These are phyloP conservation scores for Teratosphaeriaceae sp. DNA, from an alignment of 2,329 filamentous ascomycete species.

Conservation along the genomic window DNA sequence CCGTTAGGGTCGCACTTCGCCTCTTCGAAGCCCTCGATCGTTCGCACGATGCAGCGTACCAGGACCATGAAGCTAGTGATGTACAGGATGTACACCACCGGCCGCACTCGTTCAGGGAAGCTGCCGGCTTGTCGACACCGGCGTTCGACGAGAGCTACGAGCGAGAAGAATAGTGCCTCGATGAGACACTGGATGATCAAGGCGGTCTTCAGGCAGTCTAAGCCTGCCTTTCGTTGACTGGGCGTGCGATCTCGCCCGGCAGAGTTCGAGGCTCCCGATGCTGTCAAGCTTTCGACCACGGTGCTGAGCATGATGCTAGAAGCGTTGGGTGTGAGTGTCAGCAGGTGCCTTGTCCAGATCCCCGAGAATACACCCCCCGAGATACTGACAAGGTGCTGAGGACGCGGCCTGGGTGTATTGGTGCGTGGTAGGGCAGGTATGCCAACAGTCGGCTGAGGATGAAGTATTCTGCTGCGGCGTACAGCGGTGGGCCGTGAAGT, in stretches of 20 bases:
- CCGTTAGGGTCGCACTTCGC: constrained; percentile 12
- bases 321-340: no score
- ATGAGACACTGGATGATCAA: constrained; percentile 46
- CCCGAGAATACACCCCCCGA: no score
- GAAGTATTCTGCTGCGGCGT: constrained; percentile 55
- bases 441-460: constrained; percentile 54
- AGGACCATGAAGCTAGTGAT: constrained; percentile 42
- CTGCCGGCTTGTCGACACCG: constrained; percentile 31
- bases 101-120: constrained; percentile 38
- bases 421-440: constrained; percentile 55
- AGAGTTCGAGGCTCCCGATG: constrained; percentile 43
- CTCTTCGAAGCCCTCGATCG: constrained; percentile 42
- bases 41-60: constrained; percentile 46
- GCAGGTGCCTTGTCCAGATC: no score
- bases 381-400: constrained; percentile 58
- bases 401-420: constrained; percentile 51
- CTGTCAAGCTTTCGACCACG: constrained; percentile 46
- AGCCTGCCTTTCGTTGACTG: constrained; percentile 35
- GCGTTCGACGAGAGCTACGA: constrained; percentile 41
- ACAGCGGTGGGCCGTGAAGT: constrained; percentile 40
- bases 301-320: constrained; percentile 46
- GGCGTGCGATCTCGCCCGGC: constrained; percentile 35
- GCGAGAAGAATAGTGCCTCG: constrained; percentile 42
- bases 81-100: constrained; percentile 42
- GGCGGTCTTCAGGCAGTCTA: constrained; percentile 43